phyloP scores from a whole-genome alignment of 441 rosid species.

The Adansonia gregorii region DNA sequence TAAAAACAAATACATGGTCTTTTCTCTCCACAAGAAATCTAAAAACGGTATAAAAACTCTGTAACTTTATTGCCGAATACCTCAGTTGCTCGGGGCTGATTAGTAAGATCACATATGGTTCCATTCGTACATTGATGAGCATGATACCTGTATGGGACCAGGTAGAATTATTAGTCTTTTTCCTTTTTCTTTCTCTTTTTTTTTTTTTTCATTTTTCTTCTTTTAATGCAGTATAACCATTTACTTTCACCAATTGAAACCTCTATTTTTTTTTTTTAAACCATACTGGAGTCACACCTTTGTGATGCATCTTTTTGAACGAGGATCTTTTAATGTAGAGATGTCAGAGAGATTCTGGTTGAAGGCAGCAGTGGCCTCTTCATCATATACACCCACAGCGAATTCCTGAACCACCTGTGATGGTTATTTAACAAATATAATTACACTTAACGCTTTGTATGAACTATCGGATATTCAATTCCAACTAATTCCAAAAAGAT shows the following conservation, averaged over 20 bases:
- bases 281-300: conserved; percentile 46
- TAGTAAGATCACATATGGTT: conserved; percentile 84
- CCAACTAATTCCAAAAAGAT: conserved; percentile 6
- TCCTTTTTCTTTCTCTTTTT: too few species aligned
- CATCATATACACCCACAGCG: conserved; percentile 72
- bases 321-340: conserved; percentile 77
- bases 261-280: neutral
- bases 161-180: neutral
- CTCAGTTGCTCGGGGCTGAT: conserved; percentile 85
- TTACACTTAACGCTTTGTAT: neutral
- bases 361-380: conserved; percentile 74
- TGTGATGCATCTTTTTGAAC: conserved; percentile 78
- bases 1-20: neutral
- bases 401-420: conserved; percentile 79
- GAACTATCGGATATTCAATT: neutral
- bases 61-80: conserved; percentile 37
- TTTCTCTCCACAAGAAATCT: neutral
- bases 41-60: neutral
- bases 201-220: neutral
- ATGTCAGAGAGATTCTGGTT: conserved; percentile 73
- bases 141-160: conserved; percentile 61
- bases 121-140: conserved; percentile 86
- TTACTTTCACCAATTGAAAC: neutral
- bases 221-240: neutral
- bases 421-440: conserved; percentile 26